A percentile compares a stretch with the other conserved stretches of the same genome.
phyloP scores from a whole-genome alignment of 306 rosid genomes.

The Corylus avellana region DNA sequence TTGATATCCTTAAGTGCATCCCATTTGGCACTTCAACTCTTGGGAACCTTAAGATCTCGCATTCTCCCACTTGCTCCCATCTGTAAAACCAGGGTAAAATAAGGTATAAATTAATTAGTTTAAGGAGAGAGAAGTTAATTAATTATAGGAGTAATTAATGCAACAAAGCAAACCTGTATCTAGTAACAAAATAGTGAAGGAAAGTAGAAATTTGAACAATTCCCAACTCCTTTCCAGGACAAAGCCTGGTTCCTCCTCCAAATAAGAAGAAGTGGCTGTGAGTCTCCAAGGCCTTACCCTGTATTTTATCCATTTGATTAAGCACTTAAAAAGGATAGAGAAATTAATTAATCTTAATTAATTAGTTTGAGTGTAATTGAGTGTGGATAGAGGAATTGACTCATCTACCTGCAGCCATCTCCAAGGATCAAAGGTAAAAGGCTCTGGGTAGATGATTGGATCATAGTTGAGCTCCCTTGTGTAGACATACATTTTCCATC shows the following conservation, averaged over 20 bases:
- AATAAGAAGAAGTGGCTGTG: conserved; percentile 57
- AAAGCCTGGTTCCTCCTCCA: conserved; percentile 68
- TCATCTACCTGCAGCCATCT: conserved; percentile 65
- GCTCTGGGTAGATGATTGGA: conserved; percentile 58
- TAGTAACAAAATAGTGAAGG: conserved; percentile 71
- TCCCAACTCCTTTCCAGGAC: conserved; percentile 83
- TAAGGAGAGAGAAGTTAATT: not conserved
- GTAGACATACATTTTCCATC: conserved; percentile 74
- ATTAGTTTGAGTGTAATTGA: too few relatives aligned
- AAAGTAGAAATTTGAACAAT: conserved; percentile 59
- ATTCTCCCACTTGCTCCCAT: conserved; percentile 75
- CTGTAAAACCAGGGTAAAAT: conserved; percentile 28
- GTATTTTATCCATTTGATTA: conserved; percentile 32
- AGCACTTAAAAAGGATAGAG: too few relatives aligned
- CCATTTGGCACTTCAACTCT: conserved; percentile 86
- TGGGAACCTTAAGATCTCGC: conserved; percentile 60
- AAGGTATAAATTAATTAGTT: not conserved
- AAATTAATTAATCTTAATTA: too few relatives aligned
- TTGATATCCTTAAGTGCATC: conserved; percentile 54
- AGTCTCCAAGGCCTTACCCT: conserved; percentile 63
- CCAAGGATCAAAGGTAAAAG: conserved; percentile 65
- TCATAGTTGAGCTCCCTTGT: conserved; percentile 78
- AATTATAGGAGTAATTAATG: not conserved
- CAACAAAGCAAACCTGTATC: conserved; percentile 47
- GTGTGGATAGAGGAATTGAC: conserved; percentile 1